phyloP scores from a whole-genome alignment of 805 yeast genomes.

The Allodekkera sacchari region DNA sequence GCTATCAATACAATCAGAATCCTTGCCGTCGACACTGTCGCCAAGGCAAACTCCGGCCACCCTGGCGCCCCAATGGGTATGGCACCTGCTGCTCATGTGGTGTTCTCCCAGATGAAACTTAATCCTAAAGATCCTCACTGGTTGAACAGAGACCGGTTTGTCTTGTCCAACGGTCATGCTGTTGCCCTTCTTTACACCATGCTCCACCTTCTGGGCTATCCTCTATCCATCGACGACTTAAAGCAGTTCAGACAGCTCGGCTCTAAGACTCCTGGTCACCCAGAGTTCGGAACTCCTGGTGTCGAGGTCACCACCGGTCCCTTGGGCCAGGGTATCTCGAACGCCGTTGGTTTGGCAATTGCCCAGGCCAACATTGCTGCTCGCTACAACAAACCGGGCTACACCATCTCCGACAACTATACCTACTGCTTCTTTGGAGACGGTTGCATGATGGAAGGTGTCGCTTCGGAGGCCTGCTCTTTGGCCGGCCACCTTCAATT shows the following conservation, averaged over 20 bases:
- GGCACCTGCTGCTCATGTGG: slow-evolving; percentile 90
- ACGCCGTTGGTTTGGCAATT: slow-evolving; percentile 94
- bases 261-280: slow-evolving; percentile 97
- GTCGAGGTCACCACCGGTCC: slow-evolving; percentile 98
- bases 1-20: slow-evolving; percentile 85
- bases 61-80: slow-evolving; percentile 99
- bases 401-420: slow-evolving; percentile 61
- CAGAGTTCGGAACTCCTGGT: slow-evolving; percentile 88
- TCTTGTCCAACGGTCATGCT: slow-evolving; percentile 94
- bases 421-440: slow-evolving; percentile 86
- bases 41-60: slow-evolving; percentile 91
- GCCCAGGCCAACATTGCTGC: slow-evolving; percentile 92
- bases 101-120: slow-evolving; percentile 73
- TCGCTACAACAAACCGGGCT: slow-evolving; percentile 83
- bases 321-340: slow-evolving; percentile 94
- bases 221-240: slow-evolving; percentile 73
- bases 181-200: slow-evolving; percentile 82
- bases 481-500: slow-evolving; percentile 94
- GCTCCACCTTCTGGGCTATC: slow-evolving; percentile 81
- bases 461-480: slow-evolving; percentile 87
- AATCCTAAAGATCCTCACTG: slow-evolving; percentile 89
- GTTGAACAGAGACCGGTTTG: slow-evolving; percentile 94
- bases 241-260: slow-evolving; percentile 82
- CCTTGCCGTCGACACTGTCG: slow-evolving; percentile 80
- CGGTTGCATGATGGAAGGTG: slow-evolving; percentile 98